phyloP scores from a whole-genome alignment of 345 rosid species.

The Melastoma malabathricum region DNA sequence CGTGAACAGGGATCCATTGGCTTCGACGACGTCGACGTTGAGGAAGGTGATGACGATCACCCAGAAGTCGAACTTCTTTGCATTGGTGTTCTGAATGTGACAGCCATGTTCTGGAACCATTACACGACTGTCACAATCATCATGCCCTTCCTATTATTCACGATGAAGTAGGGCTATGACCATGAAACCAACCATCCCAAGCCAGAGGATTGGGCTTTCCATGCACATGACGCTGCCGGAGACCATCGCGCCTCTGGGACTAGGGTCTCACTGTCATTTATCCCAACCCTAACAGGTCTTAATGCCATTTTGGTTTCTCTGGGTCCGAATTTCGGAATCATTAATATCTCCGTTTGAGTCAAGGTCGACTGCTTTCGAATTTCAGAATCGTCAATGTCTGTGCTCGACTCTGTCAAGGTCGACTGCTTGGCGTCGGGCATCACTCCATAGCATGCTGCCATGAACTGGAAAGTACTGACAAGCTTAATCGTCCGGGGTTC shows the following conservation, averaged over 20 bases:
- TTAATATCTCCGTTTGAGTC: too few relatives aligned
- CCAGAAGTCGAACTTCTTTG: conserved; percentile 59
- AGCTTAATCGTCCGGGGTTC: too few relatives aligned
- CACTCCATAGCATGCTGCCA: too few relatives aligned
- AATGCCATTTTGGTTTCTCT: conserved; percentile 34
- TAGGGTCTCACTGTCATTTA: conserved; percentile 40
- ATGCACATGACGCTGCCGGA: conserved; percentile 53
- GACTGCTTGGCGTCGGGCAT: too few relatives aligned
- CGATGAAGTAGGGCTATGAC: conserved; percentile 62
- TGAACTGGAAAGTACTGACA: too few relatives aligned
- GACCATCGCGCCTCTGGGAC: conserved; percentile 47
- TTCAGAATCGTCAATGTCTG: too few relatives aligned
- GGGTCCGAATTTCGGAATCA: conserved; percentile 14
- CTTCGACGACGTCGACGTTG: conserved; percentile 66
- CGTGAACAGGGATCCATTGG: conserved; percentile 73
- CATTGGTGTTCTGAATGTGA: conserved; percentile 52
- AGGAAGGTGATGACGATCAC: conserved; percentile 65
- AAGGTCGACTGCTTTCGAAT: too few relatives aligned
- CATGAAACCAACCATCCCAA: conserved; percentile 65
- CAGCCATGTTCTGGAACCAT: conserved; percentile 65
- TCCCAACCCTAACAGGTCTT: conserved; percentile 43
- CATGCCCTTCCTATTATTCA: conserved; percentile 60
- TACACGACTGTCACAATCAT: conserved; percentile 75
- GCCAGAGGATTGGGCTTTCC: conserved; percentile 74
- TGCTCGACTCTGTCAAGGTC: too few relatives aligned